These are phyloP conservation scores for Phytopythium kandeliae DNA, from an alignment of 352 stramenopile genomes.

Conservation along the genomic window DNA sequence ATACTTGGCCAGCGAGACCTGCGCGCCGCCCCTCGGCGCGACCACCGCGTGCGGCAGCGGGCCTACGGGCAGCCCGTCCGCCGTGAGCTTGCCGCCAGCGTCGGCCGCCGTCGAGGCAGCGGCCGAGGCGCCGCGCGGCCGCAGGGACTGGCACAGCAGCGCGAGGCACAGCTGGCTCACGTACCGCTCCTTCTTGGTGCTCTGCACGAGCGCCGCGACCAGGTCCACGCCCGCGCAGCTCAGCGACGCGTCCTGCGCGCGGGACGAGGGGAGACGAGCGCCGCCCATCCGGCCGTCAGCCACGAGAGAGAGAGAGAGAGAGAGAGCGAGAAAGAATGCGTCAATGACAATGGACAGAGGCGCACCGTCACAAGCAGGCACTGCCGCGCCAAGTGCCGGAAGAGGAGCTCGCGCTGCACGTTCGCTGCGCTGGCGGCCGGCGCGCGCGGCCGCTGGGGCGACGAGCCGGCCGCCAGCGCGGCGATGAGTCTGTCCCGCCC, in stretches of 20 bases:
- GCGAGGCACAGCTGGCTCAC: constrained; percentile 50
- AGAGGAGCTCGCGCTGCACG: constrained; percentile 26
- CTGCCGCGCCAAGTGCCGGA: constrained; percentile 40
- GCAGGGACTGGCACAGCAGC: constrained; percentile 57
- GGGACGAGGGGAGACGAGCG: no score
- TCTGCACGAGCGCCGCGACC: constrained; percentile 28
- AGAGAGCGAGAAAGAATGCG: constrained; percentile 1
- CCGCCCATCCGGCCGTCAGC: no score
- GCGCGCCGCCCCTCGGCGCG: constrained; percentile 20
- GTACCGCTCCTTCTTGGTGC: constrained; percentile 32
- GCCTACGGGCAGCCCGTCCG: constrained; percentile 21
- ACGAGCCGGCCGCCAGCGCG: constrained; percentile 25
- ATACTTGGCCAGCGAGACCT: constrained; percentile 40
- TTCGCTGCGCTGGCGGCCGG: constrained; percentile 5
- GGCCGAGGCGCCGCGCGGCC: constrained; percentile 5
- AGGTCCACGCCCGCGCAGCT: constrained; percentile 34
- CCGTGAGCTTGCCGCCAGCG: constrained; percentile 8
- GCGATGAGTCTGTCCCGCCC: constrained; percentile 17
- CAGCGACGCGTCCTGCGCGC: constrained; percentile 43
- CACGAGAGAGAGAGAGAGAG: no score
- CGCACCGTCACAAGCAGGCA: constrained; percentile 43
- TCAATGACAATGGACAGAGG: neutral
- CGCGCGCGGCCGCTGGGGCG: constrained; percentile 2
- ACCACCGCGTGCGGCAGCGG: constrained; percentile 25
- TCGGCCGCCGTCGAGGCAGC: neutral